Percentiles rank a stretch among this genome's conserved stretches.
Conservation (phyloP, 768 basidiomycete species). For the Pisolithus marmoratus region DNA sequence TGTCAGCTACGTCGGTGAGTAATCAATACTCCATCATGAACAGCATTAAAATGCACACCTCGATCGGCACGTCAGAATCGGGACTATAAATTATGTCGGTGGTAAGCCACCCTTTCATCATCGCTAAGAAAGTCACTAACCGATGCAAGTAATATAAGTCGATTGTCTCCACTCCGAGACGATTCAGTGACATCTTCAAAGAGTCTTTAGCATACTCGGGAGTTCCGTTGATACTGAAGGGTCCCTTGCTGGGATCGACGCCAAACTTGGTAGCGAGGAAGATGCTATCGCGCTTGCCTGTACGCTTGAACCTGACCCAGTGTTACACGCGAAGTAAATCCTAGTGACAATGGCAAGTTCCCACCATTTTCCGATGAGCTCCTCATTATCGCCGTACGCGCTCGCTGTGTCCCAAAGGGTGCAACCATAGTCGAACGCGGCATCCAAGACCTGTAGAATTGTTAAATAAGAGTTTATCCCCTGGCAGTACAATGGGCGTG, state of each 20-base stretch:
- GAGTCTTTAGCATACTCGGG: constrained; percentile 36
- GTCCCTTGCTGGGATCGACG: constrained; percentile 18
- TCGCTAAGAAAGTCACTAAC: constrained; percentile 4
- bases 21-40: background rate
- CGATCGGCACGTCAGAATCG: constrained; percentile 42
- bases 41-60: constrained; percentile 26
- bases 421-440: constrained; percentile 34
- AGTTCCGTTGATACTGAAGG: constrained; percentile 29
- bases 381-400: constrained; percentile 38
- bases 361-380: constrained; percentile 41
- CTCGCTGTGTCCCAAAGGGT: constrained; percentile 46
- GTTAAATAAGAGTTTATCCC: background rate
- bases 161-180: constrained; percentile 36
- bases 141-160: constrained; percentile 47
- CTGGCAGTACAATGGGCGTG: background rate
- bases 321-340: background rate
- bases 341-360: background rate
- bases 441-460: constrained; percentile 35
- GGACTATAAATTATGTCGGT: constrained; percentile 19
- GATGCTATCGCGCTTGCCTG: constrained; percentile 41
- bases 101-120: background rate
- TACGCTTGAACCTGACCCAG: constrained; percentile 37
- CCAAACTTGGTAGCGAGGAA: constrained; percentile 64
- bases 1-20: constrained; percentile 23
- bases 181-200: constrained; percentile 35